A percentile compares a stretch with the other conserved stretches of the same genome.
These are phyloP conservation scores for Fragilaria crotonensis DNA, from an alignment of 108 stramenopile species.

Conservation along the genomic window DNA sequence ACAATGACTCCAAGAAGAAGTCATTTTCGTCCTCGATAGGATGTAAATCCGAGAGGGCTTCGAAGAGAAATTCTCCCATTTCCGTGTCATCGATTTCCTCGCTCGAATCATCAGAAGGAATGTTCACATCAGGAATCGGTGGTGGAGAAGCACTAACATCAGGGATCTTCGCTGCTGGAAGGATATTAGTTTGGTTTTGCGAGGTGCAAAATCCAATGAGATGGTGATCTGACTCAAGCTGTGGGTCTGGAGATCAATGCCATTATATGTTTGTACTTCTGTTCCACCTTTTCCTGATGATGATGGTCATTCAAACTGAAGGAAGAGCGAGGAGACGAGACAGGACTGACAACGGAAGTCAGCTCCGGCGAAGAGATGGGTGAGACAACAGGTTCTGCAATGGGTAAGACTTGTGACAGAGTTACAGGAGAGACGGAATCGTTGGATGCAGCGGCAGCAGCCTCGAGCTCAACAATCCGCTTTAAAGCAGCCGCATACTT, in stretches of 20 bases:
- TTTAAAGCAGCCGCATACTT: conserved; percentile 46
- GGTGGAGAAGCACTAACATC: conserved; percentile 19
- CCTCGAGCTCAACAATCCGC: conserved; percentile 43
- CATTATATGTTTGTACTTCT: conserved; percentile 26
- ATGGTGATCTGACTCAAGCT: conserved; percentile 37
- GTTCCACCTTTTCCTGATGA: conserved; percentile 1
- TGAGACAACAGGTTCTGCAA: background rate
- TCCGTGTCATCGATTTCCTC: conserved; percentile 17
- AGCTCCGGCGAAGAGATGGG: background rate
- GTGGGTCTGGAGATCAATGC: conserved; percentile 48
- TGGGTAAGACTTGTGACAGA: conserved; percentile 21
- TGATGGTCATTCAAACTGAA: background rate
- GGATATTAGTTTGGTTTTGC: background rate
- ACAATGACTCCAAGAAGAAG: conserved; percentile 35
- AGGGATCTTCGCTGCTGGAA: conserved; percentile 66
- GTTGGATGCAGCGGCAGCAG: background rate
- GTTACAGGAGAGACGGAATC: conserved; percentile 12
- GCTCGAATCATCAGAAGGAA: background rate
- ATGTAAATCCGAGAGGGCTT: conserved; percentile 25
- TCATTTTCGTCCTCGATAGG: background rate
- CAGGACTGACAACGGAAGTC: background rate
- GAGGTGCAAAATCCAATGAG: background rate
- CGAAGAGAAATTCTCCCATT: conserved; percentile 28
- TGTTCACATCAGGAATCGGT: background rate
- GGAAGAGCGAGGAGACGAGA: conserved; percentile 1